Base-by-base conservation (phyloP, 179 eudicot genomes). In the Nepenthes alata region DNA sequence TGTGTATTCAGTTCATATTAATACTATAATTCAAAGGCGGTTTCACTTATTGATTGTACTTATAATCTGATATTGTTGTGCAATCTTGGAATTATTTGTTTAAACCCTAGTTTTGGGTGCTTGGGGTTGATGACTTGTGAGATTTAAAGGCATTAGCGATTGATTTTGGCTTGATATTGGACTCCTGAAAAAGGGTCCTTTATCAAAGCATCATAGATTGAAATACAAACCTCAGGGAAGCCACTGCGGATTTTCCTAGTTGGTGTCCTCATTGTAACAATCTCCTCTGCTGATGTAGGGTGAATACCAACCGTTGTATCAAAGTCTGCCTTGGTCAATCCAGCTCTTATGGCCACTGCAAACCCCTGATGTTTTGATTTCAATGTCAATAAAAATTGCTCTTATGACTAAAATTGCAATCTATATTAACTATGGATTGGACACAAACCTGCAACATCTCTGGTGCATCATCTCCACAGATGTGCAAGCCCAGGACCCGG, bases 391-490 rank as follows among this genome's bases (percentile, higher is more conserved):
- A 38, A n/a, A 41, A 37, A 2, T 4, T 11, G 57, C 15, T 35
- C 37, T 38, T 35, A 13, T 2, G 6, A 35, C 37, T 35, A 53
- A 37, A 25, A 12, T 10, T 55, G 41, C 11, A 71, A 61, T 11
- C 54, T n/a, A 37, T 47, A 25, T 35, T 25, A 12, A 37, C 7
- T 25, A 54, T 34, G 37, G 67, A n/a, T 57, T n/a, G 69, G 35
- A 59, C 64, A 69, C 65, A 51, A 68, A 93, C 98, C 98, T 93
- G 98, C 44, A 77, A 74, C 64, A 93, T 83, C 77, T 93, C 98
- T 51, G 98, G 85, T 50, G 98, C 78, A 70, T 93, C 98, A 4
- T 93, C 98, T 62, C 98, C 98, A 53, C 98, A 93, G 84, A 93
- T 79, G 76, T 83, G 95, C 78, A 93, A 78, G 37, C 98, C 98